Evolutionary conservation across 768 basidiomycete genomes (phyloP).

Genomic region (Pleurotus citrinopileatus): DNA sequence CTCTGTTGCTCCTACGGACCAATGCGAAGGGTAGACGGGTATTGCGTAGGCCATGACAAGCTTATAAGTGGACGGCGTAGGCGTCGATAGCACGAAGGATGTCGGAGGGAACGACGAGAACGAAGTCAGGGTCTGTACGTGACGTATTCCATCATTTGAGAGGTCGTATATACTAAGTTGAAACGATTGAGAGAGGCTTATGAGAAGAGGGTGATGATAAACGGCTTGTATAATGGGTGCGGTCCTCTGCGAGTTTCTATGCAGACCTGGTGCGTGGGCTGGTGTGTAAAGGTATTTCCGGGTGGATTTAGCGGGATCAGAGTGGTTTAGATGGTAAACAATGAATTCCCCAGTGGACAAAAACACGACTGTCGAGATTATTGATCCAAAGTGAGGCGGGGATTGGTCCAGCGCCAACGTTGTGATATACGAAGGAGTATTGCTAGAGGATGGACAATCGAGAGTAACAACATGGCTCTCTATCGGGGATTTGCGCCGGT

Average conservation of each 20-base stretch:
- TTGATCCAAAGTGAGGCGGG: slow-evolving; percentile 37
- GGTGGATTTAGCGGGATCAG: slow-evolving; percentile 36
- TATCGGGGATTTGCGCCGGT: slow-evolving; percentile 14
- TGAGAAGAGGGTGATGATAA: slow-evolving; percentile 77
- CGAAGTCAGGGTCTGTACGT: slow-evolving; percentile 67
- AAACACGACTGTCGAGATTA: slow-evolving; percentile 54
- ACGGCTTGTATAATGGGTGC: slow-evolving; percentile 59
- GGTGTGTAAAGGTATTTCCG: slow-evolving; percentile 51
- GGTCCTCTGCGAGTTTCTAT: slow-evolving; percentile 26
- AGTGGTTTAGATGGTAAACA: slow-evolving; percentile 52
- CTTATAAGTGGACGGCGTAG: slow-evolving; percentile 59
- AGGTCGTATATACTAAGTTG: slow-evolving; percentile 73
- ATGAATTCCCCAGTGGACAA: slow-evolving; percentile 68
- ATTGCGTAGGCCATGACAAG: slow-evolving; percentile 72
- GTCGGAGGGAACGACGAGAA: slow-evolving; percentile 80
- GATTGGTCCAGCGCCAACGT: slow-evolving; percentile 76
- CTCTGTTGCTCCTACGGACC: slow-evolving; percentile 77
- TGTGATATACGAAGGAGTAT: slow-evolving; percentile 44
- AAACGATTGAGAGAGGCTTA: slow-evolving; percentile 67
- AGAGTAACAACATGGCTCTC: slow-evolving; percentile 24
- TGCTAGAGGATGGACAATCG: slow-evolving; percentile 36
- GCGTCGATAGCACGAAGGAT: slow-evolving; percentile 73
- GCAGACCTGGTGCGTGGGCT: slow-evolving; percentile 19
- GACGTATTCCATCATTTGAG: slow-evolving; percentile 42
- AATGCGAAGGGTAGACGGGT: slow-evolving; percentile 80